A percentile compares a stretch with the other conserved stretches of the same genome.
Conservation (phyloP, 768 basidiomycete species). For the Tephrocybe sp. region DNA sequence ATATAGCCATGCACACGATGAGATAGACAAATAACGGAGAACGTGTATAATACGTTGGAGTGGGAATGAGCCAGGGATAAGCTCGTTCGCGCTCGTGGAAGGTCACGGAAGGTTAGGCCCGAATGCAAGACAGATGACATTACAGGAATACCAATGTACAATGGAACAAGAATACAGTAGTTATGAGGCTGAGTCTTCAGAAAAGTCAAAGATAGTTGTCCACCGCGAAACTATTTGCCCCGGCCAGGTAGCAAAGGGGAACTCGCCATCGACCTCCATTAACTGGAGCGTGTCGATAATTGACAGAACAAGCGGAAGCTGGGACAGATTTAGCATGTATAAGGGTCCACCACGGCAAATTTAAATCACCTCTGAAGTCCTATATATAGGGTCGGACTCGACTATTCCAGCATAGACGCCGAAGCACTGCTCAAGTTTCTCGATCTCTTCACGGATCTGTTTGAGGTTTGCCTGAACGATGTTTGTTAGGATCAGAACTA, state of each 20-base stretch:
- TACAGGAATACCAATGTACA: no score
- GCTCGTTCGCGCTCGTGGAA: no score
- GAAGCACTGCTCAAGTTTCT: no score
- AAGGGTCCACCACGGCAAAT: neutral
- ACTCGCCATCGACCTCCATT: conserved; percentile 21
- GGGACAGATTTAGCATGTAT: neutral
- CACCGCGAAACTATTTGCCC: conserved; percentile 17
- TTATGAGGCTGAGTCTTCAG: conserved; percentile 1
- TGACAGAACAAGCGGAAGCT: conserved; percentile 27
- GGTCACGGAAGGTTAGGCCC: no score
- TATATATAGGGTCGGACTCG: conserved; percentile 9
- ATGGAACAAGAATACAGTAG: neutral
- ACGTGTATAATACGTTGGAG: no score
- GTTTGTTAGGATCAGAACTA: neutral
- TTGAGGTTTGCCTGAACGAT: neutral
- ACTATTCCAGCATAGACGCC: no score
- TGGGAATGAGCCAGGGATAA: no score
- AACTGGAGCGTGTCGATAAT: conserved; percentile 17
- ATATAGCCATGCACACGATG: no score
- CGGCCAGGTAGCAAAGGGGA: conserved; percentile 18
- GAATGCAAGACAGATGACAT: no score
- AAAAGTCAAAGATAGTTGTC: conserved; percentile 18
- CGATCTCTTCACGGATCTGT: neutral
- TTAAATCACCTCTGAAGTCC: conserved; percentile 1
- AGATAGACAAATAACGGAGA: no score